Evolutionary conservation across 2,329 filamentous ascomycete genomes (phyloP).

Genomic region (Calonectria honghensis): DNA sequence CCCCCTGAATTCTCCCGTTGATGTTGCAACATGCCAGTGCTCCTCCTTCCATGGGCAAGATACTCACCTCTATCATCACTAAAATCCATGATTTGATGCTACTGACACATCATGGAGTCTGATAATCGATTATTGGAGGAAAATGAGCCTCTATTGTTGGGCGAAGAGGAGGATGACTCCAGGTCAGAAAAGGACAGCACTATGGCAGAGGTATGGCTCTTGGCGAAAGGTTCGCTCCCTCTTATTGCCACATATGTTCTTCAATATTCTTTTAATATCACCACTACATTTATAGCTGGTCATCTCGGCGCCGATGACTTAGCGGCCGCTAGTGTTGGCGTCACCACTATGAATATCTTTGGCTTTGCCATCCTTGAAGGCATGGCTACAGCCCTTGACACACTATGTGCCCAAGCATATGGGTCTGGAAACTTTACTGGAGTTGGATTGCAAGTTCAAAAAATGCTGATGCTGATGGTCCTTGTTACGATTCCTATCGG

Average conservation of each 20-base stretch:
- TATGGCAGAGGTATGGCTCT: constrained; percentile 45
- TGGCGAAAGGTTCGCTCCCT: constrained; percentile 61
- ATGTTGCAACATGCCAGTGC: neutral
- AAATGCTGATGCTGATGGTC: constrained; percentile 70
- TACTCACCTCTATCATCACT: neutral
- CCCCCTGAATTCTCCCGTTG: constrained; percentile 9
- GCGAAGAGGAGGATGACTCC: constrained; percentile 5
- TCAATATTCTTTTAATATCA: constrained; percentile 71
- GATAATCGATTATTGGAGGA: constrained; percentile 30
- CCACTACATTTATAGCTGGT: constrained; percentile 71
- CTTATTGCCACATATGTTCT: constrained; percentile 72
- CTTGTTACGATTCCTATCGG: constrained; percentile 69
- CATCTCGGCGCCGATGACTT: constrained; percentile 72
- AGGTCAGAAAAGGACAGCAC: neutral
- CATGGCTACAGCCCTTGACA: constrained; percentile 55
- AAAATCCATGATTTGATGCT: neutral
- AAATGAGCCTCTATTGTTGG: constrained; percentile 43
- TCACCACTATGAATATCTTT: constrained; percentile 73
- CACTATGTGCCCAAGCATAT: constrained; percentile 52
- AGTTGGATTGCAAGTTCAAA: constrained; percentile 72
- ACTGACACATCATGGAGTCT: constrained; percentile 36
- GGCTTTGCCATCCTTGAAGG: constrained; percentile 66
- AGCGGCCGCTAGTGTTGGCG: constrained; percentile 70
- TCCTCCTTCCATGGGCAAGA: neutral
- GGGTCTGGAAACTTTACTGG: constrained; percentile 64